These are phyloP conservation scores for Botrytis fabae DNA, from an alignment of 2,329 filamentous ascomycete genomes.

Conservation along the genomic window DNA sequence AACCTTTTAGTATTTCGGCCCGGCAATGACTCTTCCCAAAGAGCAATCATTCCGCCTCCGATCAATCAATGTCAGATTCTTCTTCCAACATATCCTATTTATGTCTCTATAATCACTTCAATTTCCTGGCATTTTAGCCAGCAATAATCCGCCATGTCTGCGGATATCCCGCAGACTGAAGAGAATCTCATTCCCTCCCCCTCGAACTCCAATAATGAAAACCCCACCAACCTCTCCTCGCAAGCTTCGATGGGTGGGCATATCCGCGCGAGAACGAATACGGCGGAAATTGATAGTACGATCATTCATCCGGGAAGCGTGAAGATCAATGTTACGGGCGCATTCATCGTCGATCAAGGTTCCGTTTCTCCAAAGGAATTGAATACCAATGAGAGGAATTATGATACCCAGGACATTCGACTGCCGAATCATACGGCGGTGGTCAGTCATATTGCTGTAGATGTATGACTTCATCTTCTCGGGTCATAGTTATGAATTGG, in stretches of 20 bases:
- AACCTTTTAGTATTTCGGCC: not conserved
- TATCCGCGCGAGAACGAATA: slow-evolving; percentile 39
- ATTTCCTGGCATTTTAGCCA: slow-evolving; percentile 30
- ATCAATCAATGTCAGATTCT: slow-evolving; percentile 1
- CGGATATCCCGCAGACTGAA: slow-evolving; percentile 30
- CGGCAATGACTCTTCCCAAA: slow-evolving; percentile 12
- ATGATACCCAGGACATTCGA: slow-evolving; percentile 90
- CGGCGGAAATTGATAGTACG: slow-evolving; percentile 42
- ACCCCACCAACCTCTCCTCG: slow-evolving; percentile 26
- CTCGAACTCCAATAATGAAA: slow-evolving; percentile 25
- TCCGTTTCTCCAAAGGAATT: slow-evolving; percentile 50
- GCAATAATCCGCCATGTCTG: slow-evolving; percentile 31
- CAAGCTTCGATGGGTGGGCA: slow-evolving; percentile 9
- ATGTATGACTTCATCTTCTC: slow-evolving; percentile 60
- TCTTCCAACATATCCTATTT: slow-evolving; percentile 20
- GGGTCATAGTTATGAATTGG: not conserved
- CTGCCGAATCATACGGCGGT: slow-evolving; percentile 92
- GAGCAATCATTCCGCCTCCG: not conserved
- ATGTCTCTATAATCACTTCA: slow-evolving; percentile 18
- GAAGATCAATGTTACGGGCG: slow-evolving; percentile 93
- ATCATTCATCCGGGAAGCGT: slow-evolving; percentile 68
- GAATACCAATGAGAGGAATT: slow-evolving; percentile 47
- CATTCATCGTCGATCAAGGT: slow-evolving; percentile 91
- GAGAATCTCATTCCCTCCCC: not conserved
- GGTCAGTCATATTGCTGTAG: slow-evolving; percentile 94